These are phyloP conservation scores for Pseudopyricularia javanii DNA, from an alignment of 2,329 filamentous ascomycete genomes.

Conservation along the genomic window DNA sequence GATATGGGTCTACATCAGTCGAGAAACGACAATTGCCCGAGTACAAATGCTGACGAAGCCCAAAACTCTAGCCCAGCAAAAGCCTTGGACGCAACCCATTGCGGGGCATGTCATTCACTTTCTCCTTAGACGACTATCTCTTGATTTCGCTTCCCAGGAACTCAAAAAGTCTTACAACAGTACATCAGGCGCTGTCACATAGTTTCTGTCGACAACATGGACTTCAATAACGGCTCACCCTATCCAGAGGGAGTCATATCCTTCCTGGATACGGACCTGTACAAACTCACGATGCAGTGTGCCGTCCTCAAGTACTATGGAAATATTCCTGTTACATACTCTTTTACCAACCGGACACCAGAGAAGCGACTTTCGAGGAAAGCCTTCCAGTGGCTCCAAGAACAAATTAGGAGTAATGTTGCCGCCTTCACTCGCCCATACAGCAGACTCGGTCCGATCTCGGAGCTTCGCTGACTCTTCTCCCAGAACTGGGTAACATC, in stretches of 20 bases:
- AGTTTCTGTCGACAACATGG: conserved; percentile 27
- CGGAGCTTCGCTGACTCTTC: background rate
- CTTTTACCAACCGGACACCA: conserved; percentile 89
- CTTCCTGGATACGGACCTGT: conserved; percentile 73
- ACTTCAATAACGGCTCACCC: conserved; percentile 53
- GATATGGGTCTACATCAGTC: no score
- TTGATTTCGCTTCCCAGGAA: background rate
- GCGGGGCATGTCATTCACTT: background rate
- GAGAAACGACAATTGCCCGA: no score
- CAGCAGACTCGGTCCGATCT: background rate
- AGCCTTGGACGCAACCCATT: background rate
- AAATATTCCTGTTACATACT: conserved; percentile 71
- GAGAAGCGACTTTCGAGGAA: conserved; percentile 79
- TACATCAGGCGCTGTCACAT: background rate
- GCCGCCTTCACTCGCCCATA: background rate
- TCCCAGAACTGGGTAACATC: conserved; percentile 61
- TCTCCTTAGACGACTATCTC: background rate
- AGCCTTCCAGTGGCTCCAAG: conserved; percentile 74
- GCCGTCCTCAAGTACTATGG: conserved; percentile 88
- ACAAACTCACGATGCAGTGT: conserved; percentile 99
- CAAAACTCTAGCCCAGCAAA: background rate
- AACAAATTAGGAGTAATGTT: conserved; percentile 54
- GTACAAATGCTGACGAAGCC: background rate
- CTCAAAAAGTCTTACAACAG: background rate
- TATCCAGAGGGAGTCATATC: conserved; percentile 69